A percentile compares a stretch with the other conserved stretches of the same genome.
Evolutionary conservation across 345 rosid genomes (phyloP).

Genomic region (Euphorbia lathyris): DNA sequence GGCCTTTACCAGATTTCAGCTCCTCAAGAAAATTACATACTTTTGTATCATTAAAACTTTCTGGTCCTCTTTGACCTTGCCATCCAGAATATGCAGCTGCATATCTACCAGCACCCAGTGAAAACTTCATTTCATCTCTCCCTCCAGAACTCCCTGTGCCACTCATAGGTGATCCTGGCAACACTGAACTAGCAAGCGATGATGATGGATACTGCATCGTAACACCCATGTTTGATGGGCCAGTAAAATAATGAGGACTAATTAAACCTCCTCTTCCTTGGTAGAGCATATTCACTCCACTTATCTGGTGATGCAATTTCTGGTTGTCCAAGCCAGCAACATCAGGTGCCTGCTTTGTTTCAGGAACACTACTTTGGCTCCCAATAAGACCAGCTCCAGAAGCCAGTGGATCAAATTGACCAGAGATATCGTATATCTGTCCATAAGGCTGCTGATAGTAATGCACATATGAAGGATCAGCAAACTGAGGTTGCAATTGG

Average conservation of each 20-base stretch:
- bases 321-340: slow-evolving; percentile 43
- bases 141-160: slow-evolving; percentile 52
- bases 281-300: slow-evolving; percentile 46
- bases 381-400: slow-evolving; percentile 36
- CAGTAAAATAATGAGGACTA: slow-evolving; percentile 45
- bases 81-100: slow-evolving; percentile 63
- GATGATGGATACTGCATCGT: slow-evolving; percentile 59
- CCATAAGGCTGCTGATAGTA: slow-evolving; percentile 68
- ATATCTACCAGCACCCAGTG: slow-evolving; percentile 50
- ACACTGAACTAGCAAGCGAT: slow-evolving; percentile 61
- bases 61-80: slow-evolving; percentile 74
- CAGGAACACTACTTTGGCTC: slow-evolving; percentile 41
- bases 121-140: slow-evolving; percentile 58
- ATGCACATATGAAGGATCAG: slow-evolving; percentile 68
- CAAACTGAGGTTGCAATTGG: slow-evolving; percentile 47
- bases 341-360: slow-evolving; percentile 36
- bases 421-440: slow-evolving; percentile 41
- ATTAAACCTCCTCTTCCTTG: slow-evolving; percentile 47
- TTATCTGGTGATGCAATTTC: slow-evolving; percentile 46
- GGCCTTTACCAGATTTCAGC: slow-evolving; percentile 72
- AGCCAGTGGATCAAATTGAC: slow-evolving; percentile 44
- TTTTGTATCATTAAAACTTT: slow-evolving; percentile 54
- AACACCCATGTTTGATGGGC: slow-evolving; percentile 57
- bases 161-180: slow-evolving; percentile 67
- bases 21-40: slow-evolving; percentile 85